Evolutionary conservation across 1,284 basidiomycete genomes (phyloP).

Genomic region (Ganoderma resinaceum): DNA sequence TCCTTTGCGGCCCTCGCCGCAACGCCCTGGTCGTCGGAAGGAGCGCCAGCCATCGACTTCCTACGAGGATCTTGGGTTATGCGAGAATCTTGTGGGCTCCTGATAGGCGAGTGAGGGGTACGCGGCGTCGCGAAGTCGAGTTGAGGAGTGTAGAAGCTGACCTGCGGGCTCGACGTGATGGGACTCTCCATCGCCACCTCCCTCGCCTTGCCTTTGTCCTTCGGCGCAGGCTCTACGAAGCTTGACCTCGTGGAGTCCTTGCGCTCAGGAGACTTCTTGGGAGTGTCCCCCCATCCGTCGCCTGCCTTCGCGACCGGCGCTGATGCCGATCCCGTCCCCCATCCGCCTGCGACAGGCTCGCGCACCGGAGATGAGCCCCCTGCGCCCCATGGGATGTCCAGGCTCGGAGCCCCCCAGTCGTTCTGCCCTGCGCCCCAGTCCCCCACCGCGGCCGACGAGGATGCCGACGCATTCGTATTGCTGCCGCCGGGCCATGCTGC

Average conservation of each 20-base stretch:
- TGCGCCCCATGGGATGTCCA: not conserved
- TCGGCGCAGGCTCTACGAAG: not conserved
- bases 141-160: not conserved
- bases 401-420: not conserved
- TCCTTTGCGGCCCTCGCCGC: slow-evolving; percentile 1
- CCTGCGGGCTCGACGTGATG: not conserved
- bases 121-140: not conserved
- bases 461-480: not conserved
- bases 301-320: not conserved
- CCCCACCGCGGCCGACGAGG: not conserved
- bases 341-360: not conserved
- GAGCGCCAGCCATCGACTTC: not conserved
- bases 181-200: not conserved
- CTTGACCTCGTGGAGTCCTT: slow-evolving; percentile 1
- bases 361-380: not conserved
- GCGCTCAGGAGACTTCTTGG: not conserved
- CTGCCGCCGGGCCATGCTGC: not conserved
- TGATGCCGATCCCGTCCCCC: not conserved
- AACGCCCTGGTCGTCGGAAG: slow-evolving; percentile 8
- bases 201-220: slow-evolving; percentile 2
- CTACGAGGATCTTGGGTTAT: slow-evolving; percentile 10
- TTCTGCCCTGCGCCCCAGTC: not conserved
- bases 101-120: not conserved
- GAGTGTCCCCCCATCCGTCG: not conserved
- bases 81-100: not conserved